These are phyloP conservation scores for Verticillium alfalfae DNA, from an alignment of 2,329 filamentous ascomycete genomes.

Conservation along the genomic window DNA sequence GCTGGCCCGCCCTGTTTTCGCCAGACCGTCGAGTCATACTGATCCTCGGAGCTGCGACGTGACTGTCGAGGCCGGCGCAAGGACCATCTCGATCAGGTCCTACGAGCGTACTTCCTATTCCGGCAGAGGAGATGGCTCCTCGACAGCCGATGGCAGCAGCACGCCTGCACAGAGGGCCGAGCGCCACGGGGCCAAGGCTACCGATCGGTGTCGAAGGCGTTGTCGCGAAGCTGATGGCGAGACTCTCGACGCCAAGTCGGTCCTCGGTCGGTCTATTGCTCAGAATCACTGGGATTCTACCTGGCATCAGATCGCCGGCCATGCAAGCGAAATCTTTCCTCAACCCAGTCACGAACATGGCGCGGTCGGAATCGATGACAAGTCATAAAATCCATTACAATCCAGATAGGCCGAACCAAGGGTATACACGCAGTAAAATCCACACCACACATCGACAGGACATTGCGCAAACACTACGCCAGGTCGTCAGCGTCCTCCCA, in stretches of 20 bases:
- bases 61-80: conserved; percentile 38
- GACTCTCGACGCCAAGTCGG: too few species aligned
- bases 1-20: conserved; percentile 19
- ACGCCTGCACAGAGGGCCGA: conserved; percentile 42
- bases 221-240: conserved; percentile 20
- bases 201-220: too few species aligned
- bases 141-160: conserved; percentile 30
- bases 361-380: too few species aligned
- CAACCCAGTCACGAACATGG: too few species aligned
- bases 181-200: conserved; percentile 30
- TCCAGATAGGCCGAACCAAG: not conserved
- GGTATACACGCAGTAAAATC: not conserved
- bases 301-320: too few species aligned
- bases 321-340: too few species aligned
- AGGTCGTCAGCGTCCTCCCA: conserved; percentile 43
- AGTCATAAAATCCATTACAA: not conserved
- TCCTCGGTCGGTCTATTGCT: too few species aligned
- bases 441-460: not conserved
- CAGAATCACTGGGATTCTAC: too few species aligned
- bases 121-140: conserved; percentile 48
- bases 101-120: conserved; percentile 54
- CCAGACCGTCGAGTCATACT: conserved; percentile 6
- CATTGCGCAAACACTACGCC: not conserved
- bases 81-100: conserved; percentile 44
- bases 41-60: conserved; percentile 35